Base-by-base conservation (phyloP, 257 asterid genomes). In the Solanum peruvianum region DNA sequence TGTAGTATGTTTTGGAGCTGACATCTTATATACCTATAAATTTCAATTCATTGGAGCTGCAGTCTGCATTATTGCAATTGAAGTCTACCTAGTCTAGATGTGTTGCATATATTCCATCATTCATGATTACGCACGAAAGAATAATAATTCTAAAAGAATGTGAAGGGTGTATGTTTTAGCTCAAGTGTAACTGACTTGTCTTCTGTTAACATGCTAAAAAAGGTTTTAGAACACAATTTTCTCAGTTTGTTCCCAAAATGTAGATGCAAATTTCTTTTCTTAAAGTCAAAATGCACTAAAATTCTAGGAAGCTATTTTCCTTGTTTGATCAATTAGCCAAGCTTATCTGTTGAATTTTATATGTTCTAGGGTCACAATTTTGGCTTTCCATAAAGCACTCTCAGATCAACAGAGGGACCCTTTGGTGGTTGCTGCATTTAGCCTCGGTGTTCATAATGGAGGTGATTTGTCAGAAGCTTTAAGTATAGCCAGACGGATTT, bases 301-400 rank as follows among this genome's bases (percentile, higher is more conserved):
- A 56, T 42, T 80, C 83, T 85, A 45, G 14, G 60, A 21, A 75
- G 37, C 78, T 86, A 44, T 47, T 39, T 56, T 56, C 81, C 41
- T 78, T 72, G 70, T 56, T 45, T 70, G 39, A 77, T 44, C 41
- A 18, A 60, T 39, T 62, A 20, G 44, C 67, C 12, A 80, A 89
- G 78, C 52, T 88, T 86, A 75, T 71, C 72, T 69, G 27, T 27
- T 27, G 86, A 82, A 84, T 42, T 70, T 35, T 85, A 29, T 72
- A 69, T 49, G 89, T 91, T 87, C 83, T 94, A 96, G 98, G 99
- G 89, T 95, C 89, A 95, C 98, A 47, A 86, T 97, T 85, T 90
- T 97, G 84, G 98, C 95, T 89, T 94, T 97, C 89, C 99, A 95
- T 87, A 92, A 90, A 89, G 98, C 97, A 82, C 94, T 95, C 23